phyloP scores from a whole-genome alignment of 495 filamentous ascomycete genomes.

The Elasticomyces elasticus region DNA sequence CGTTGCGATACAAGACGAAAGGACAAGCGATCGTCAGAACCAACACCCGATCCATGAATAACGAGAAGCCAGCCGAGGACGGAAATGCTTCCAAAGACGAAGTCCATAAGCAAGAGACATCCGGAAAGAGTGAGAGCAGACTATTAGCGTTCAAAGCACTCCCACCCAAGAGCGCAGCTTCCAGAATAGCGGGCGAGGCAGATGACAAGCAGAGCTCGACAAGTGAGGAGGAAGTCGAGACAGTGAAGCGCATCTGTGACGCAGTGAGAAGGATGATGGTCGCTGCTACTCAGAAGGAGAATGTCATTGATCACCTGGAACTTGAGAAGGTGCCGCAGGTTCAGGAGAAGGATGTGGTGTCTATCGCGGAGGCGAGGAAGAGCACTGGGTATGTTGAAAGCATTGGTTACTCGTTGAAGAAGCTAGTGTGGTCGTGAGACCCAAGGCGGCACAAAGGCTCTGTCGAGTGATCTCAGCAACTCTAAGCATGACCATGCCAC shows the following conservation, averaged over 20 bases:
- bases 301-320: conserved; percentile 23
- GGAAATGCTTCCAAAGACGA: conserved; percentile 15
- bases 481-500: too few relatives aligned
- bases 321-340: conserved; percentile 36
- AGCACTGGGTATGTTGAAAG: conserved; percentile 80
- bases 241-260: conserved; percentile 59
- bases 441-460: neutral
- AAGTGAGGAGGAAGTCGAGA: conserved; percentile 50
- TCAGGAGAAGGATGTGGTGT: conserved; percentile 68
- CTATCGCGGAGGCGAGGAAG: conserved; percentile 71
- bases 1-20: conserved; percentile 63
- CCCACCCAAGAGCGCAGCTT: conserved; percentile 42
- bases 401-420: conserved; percentile 76
- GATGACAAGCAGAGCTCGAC: conserved; percentile 26
- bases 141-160: conserved; percentile 59
- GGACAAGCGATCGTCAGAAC: conserved; percentile 55
- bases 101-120: conserved; percentile 21
- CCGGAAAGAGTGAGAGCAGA: conserved; percentile 30
- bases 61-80: conserved; percentile 33
- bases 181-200: conserved; percentile 26
- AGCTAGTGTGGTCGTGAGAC: conserved; percentile 75
- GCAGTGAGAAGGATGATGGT: conserved; percentile 41
- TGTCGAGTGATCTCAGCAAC: neutral
- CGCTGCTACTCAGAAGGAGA: conserved; percentile 13
- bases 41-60: conserved; percentile 76